Percentiles rank a stretch among this genome's conserved stretches.
Conservation (phyloP, 1,284 basidiomycete genomes). For the Pascua sp. region DNA sequence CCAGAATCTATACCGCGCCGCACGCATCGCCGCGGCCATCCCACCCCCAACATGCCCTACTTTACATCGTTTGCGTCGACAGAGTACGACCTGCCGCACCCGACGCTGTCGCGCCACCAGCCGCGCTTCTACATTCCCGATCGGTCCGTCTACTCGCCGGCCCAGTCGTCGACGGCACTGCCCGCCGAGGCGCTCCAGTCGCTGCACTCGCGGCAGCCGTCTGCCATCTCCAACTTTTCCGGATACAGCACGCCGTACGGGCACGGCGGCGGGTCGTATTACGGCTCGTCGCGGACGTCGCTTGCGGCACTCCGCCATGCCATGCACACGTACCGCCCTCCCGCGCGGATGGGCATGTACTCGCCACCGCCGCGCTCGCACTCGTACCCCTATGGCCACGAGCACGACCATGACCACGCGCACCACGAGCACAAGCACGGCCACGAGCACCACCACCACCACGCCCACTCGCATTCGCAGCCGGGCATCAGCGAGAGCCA, state of each 20-base stretch:
- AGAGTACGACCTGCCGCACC: conserved; percentile 21
- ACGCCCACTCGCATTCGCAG: too few relatives aligned
- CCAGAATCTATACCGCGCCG: background rate
- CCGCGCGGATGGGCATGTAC: background rate
- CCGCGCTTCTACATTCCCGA: conserved; percentile 27
- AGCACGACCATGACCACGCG: too few relatives aligned
- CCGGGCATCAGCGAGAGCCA: background rate
- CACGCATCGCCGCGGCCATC: background rate
- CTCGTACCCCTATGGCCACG: too few relatives aligned
- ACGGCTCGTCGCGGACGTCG: conserved; percentile 15
- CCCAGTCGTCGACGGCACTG: conserved; percentile 5
- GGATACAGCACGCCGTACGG: conserved; percentile 14
- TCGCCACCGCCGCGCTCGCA: too few relatives aligned
- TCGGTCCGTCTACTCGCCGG: conserved; percentile 12
- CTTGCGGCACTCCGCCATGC: conserved; percentile 19
- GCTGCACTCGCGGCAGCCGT: conserved; percentile 18
- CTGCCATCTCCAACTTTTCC: conserved; percentile 5
- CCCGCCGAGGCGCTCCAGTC: conserved; percentile 8
- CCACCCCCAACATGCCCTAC: conserved; percentile 12
- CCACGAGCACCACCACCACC: too few relatives aligned
- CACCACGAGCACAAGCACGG: too few relatives aligned
- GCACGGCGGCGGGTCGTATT: conserved; percentile 8
- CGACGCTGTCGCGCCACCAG: conserved; percentile 18
- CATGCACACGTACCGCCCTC: conserved; percentile 18
- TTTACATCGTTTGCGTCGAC: conserved; percentile 12